Base-by-base conservation (phyloP, 2,329 filamentous ascomycete genomes). In the Sphaerulina musiva region DNA sequence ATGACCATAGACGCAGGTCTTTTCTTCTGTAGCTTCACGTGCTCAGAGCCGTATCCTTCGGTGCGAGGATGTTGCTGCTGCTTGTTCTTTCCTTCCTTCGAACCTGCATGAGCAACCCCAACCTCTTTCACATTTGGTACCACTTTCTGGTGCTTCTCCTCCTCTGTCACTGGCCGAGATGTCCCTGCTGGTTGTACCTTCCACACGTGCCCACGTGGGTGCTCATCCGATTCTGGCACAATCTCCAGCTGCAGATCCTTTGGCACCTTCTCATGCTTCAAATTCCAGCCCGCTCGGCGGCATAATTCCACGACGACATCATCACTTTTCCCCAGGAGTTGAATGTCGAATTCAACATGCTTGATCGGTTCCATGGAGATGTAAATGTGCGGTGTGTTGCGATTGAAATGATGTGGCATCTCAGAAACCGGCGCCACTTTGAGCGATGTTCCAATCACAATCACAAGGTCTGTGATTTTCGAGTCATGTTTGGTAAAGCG, bases 401-500 rank as follows among this genome's bases (percentile, higher is more conserved):
- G 56, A 4, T 67, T 61, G 2, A 71, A 52, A 45, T 62, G 63
- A 43, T 70, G 65, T 1, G 68, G 65, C 63, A 98, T 89, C 70
- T 97, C 91, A 34, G 87, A 91, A 2, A 98, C 93, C 34, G 93
- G 93, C 1, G 89, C 90, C 2, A 98, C 93, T 71, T 97, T 96
- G 68, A 98, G 82, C 31, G 87, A 93, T 0, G 93, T 98, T 60
- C 93, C 93, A 65, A 98, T 96, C 62, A 97, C 91, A 61, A 98
- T 85, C 62, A 97, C 87, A 12, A 98, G 79, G 69, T 98, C 93
- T 1, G 87, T 88, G 54, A 81, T 77, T 59, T 89, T 82, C 55
- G 83, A 83, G 71, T 98, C 93, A 63, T 89, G 80, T 56, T 88
- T 79, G n/a, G 87, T 83, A 11, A 97, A 80, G 6, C 91, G 85